Evolutionary conservation across 257 asterid genomes (phyloP), one percentile per base, ranked within the genome.

Genomic region (Lantana camara): DNA sequence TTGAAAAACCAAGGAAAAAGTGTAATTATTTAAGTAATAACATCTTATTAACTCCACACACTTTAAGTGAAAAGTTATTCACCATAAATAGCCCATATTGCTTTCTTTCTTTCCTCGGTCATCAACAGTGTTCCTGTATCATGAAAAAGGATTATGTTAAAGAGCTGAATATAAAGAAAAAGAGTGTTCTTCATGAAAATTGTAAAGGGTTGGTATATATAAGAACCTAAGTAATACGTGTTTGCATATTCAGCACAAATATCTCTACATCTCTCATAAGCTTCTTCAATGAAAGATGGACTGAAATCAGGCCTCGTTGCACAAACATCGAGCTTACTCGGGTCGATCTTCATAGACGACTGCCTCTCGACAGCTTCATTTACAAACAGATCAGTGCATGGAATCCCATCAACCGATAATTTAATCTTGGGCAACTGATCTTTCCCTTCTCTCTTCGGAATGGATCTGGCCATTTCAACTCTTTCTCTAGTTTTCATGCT

Each of bases 41-140:
- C 41, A 44, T 6, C 8, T 15, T n/a, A 41, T n/a, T n/a, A 42
- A 9, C 9, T 12, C 11, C 23, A 4, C 32, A 27, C 32, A 27
- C 32, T 16, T 2, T 22, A 30, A 23, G 14, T 5, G 54, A 53
- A 24, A 50, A 66, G 16, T 40, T 12, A 51, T 66, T 55, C 35
- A 86, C 96, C 96, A 79, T 89, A 89, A 32, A 86, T 84, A 51
- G 96, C 96, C 96, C 96, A 89, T 67, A 89, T 84, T n/a, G 96
- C 96, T 56, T 78, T 84, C 71, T 79, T 83, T 49, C 89, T 64
- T 49, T 86, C 93, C 75, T 79, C 83, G 2, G 96, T 89, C 96
- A 89, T 89, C 75, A 86, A 24, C 66, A 74, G 60, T 29, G 96
- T 89, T 54, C 95, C 96, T 88, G 83, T 76, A 79, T 47, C 67